Conservation (phyloP, 2,329 filamentous ascomycete genomes). For the Nothomitra cinnamomea region DNA sequence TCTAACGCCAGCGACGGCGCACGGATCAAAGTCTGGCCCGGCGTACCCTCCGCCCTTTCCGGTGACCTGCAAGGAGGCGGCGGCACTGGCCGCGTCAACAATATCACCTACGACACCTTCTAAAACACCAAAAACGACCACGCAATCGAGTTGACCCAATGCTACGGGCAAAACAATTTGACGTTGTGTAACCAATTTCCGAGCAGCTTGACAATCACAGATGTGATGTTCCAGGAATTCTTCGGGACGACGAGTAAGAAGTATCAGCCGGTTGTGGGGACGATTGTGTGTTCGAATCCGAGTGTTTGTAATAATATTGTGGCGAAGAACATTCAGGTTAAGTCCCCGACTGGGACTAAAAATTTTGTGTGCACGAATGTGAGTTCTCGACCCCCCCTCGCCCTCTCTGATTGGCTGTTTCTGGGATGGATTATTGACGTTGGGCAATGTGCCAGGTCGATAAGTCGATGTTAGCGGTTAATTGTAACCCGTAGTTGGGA, state of each 20-base stretch:
- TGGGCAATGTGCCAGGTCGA: too few species aligned
- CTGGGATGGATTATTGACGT: too few species aligned
- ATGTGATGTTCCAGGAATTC: constrained; percentile 40
- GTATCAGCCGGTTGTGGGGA: constrained; percentile 25
- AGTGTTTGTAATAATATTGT: background rate
- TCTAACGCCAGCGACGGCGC: constrained; percentile 45
- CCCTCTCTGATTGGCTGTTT: too few species aligned
- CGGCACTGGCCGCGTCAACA: constrained; percentile 42
- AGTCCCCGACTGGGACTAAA: too few species aligned
- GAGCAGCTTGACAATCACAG: constrained; percentile 34
- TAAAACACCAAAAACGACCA: constrained; percentile 44
- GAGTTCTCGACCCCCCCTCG: too few species aligned
- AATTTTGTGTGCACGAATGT: too few species aligned
- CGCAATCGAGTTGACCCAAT: constrained; percentile 47
- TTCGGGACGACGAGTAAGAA: constrained; percentile 33
- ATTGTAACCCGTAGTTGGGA: too few species aligned
- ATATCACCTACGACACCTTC: constrained; percentile 50
- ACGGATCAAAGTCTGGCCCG: constrained; percentile 60
- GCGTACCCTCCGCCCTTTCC: constrained; percentile 34
- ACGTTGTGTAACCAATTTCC: constrained; percentile 43
- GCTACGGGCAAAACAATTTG: constrained; percentile 44
- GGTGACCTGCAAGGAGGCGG: constrained; percentile 49
- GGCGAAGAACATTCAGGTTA: too few species aligned
- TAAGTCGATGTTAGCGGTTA: too few species aligned
- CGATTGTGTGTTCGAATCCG: constrained; percentile 26